phyloP scores from a whole-genome alignment of 257 asterid genomes.

The Misopates orontium region DNA sequence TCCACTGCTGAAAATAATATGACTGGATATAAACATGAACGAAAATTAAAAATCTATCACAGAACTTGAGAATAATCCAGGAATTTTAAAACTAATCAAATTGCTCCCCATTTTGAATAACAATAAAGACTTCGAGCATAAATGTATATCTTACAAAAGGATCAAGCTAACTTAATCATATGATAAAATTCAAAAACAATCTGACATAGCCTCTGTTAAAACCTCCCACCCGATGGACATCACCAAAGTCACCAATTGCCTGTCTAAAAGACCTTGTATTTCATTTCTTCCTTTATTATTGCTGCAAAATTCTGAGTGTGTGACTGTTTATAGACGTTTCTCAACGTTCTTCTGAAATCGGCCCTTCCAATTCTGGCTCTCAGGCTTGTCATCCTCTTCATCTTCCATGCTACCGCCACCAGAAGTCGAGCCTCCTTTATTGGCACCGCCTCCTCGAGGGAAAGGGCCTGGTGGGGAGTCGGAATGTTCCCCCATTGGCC shows the following conservation, averaged over 20 bases:
- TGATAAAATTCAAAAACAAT: neutral
- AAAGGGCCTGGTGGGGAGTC: constrained; percentile 56
- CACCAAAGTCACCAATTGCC: neutral
- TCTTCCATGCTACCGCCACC: constrained; percentile 40
- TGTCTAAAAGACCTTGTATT: constrained; percentile 6
- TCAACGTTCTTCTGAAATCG: constrained; percentile 17
- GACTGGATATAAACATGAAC: neutral
- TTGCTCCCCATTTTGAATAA: neutral
- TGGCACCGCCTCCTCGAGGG: constrained; percentile 24
- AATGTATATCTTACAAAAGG: neutral
- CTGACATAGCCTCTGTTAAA: constrained; percentile 10
- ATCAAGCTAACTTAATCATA: constrained; percentile 1
- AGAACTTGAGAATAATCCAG: no score
- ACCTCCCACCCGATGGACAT: constrained; percentile 12
- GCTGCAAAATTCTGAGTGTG: constrained; percentile 38
- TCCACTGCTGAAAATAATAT: no score
- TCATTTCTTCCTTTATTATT: constrained; percentile 18
- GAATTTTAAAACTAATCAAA: neutral
- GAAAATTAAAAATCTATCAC: neutral
- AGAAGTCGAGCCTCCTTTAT: constrained; percentile 30
- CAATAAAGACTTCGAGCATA: neutral
- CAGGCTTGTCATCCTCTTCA: constrained; percentile 44
- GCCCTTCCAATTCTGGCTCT: constrained; percentile 37
- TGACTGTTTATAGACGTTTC: neutral
- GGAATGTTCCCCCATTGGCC: constrained; percentile 17